Evolutionary conservation across 73 alveolate genomes (phyloP), one percentile per base, ranked within the genome.

Genomic region (Urostyla sp.): DNA sequence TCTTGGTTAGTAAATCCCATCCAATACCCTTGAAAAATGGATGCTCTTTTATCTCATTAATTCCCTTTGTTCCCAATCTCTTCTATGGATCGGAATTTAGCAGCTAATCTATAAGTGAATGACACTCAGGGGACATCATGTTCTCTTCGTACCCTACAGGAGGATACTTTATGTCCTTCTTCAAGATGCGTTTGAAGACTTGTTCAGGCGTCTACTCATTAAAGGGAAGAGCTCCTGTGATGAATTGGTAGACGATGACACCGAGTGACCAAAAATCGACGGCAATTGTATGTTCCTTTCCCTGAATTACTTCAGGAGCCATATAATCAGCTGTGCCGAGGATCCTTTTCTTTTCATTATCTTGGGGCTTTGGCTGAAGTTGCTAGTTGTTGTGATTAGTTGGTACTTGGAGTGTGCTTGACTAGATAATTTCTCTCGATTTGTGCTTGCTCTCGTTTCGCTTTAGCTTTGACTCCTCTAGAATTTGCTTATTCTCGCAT

Each of bases 201-300:
- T 89, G 84, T 37, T 84, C 91, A 24, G 93, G 94, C 0, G 88
- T 32, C 5, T 75, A 87, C 31, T 78, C 94, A 53, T 88, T 78
- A 85, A 96, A 96, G 26, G 99, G 98, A 8, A 94, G 95, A 16
- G 59, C 81, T 8, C 99, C 99, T 23, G 96, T 90, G 26, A 96
- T 38, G 49, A 96, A 90, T 60, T 96, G 98, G 82, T 86, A 96
- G 43, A 92, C 86, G 11, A 96, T 61, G 40, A 94, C 97, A 0
- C 99, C 99, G 23, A 96, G 74, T 35, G 98, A 88, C 99, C 99
- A 96, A 53, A 91, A 85, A 80, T 96, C 99, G 36, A 96, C 83
- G n/a, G 91, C 90, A 34, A 84, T 90, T 44, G 95, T 88, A 85
- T 87, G 97, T 15, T 82, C 92, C 31, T 60, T 78, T 69, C 90